phyloP scores from a whole-genome alignment of 1,139 yeast genomes.

The Maudiozyma humilis region DNA sequence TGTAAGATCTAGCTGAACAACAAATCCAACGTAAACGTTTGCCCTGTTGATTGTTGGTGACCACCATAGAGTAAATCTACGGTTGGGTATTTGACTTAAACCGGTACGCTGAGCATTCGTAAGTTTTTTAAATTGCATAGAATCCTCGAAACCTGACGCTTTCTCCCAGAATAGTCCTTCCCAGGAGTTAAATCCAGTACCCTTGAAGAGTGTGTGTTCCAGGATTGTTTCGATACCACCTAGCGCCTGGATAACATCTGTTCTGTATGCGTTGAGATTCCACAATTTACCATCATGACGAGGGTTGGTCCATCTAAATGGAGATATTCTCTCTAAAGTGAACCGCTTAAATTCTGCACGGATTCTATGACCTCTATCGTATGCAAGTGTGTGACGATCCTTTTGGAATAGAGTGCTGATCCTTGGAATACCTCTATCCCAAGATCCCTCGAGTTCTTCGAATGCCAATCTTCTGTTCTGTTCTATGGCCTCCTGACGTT shows the following conservation, averaged over 20 bases:
- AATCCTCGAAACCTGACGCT: conserved; percentile 93
- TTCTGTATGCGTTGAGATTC: conserved; percentile 86
- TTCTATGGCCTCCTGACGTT: conserved; percentile 78
- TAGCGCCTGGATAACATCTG: conserved; percentile 92
- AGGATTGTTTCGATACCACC: conserved; percentile 96
- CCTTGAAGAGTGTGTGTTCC: conserved; percentile 91
- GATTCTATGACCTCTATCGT: conserved; percentile 87
- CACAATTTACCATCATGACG: conserved; percentile 94
- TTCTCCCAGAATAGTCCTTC: conserved; percentile 98
- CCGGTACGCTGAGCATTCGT: conserved; percentile 98
- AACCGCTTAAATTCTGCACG: conserved; percentile 73
- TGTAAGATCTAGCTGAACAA: conserved; percentile 91
- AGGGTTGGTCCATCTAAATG: conserved; percentile 94
- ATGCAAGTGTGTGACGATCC: conserved; percentile 89
- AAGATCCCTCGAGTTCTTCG: conserved; percentile 86
- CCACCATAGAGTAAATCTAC: conserved; percentile 98
- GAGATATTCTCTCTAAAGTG: conserved; percentile 63
- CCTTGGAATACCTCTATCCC: conserved; percentile 97
- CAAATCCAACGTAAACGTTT: conserved; percentile 93
- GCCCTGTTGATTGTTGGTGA: conserved; percentile 98
- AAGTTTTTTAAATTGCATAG: conserved; percentile 84
- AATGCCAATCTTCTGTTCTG: conserved; percentile 80
- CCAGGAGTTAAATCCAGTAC: conserved; percentile 97
- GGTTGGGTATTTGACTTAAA: conserved; percentile 92
- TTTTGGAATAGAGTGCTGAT: conserved; percentile 91